These are phyloP conservation scores for Gossypium aridum DNA, from an alignment of 441 rosid species.

Conservation along the genomic window DNA sequence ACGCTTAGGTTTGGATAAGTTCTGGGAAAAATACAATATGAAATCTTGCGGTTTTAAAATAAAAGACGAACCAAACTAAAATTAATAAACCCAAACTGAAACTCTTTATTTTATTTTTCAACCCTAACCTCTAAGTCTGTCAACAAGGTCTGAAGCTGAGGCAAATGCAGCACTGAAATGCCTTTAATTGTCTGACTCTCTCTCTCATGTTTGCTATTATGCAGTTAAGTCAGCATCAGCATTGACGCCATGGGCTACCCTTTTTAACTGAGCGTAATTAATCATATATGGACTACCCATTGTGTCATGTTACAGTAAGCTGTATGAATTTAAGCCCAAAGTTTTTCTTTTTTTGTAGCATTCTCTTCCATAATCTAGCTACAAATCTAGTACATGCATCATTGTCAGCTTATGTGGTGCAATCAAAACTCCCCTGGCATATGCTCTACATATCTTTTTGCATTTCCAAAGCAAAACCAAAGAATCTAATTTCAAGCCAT, in stretches of 20 bases:
- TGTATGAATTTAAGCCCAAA: background rate
- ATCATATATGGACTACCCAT: constrained; percentile 1
- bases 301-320: background rate
- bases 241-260: constrained; percentile 46
- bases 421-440: constrained; percentile 5
- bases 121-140: constrained; percentile 18
- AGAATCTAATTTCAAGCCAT: background rate
- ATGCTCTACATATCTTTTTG: background rate
- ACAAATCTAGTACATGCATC: constrained; percentile 4
- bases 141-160: constrained; percentile 39
- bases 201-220: constrained; percentile 12
- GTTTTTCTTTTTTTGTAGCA: background rate
- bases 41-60: no score
- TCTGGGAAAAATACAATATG: no score
- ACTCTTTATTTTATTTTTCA: no score
- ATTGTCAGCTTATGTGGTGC: constrained; percentile 22
- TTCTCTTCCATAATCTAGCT: background rate
- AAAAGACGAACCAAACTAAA: no score
- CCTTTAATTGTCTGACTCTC: constrained; percentile 24
- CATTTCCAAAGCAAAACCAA: background rate
- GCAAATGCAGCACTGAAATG: constrained; percentile 33
- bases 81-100: no score
- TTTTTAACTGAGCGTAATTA: constrained; percentile 15
- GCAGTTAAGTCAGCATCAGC: constrained; percentile 51
- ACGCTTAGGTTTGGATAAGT: no score